Conservation (phyloP, 805 yeast species). For the Danielia reshetovae region DNA sequence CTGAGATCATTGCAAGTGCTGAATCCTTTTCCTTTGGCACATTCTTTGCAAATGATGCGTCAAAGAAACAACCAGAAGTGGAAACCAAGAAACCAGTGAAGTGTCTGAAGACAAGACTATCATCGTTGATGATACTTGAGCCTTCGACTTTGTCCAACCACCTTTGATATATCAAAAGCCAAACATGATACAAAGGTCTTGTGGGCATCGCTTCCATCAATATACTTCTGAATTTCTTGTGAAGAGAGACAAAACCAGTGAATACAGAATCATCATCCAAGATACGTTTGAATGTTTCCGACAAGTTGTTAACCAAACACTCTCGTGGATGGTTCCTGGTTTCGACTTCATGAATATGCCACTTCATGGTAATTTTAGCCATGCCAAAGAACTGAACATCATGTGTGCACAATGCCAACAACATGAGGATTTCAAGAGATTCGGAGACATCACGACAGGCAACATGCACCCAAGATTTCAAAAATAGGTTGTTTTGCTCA, state of each 20-base stretch:
- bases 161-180: slow-evolving; percentile 46
- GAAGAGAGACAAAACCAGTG: slow-evolving; percentile 71
- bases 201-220: slow-evolving; percentile 34
- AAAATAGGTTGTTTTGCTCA: slow-evolving; percentile 11
- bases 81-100: slow-evolving; percentile 73
- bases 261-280: slow-evolving; percentile 50
- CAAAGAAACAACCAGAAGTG: slow-evolving; percentile 58
- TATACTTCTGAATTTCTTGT: slow-evolving; percentile 53
- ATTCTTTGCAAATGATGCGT: slow-evolving; percentile 21
- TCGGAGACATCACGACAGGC: slow-evolving; percentile 27
- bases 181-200: slow-evolving; percentile 35
- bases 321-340: slow-evolving; percentile 2
- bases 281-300: slow-evolving; percentile 24
- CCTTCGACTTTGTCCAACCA: slow-evolving; percentile 39
- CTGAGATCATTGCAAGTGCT: slow-evolving; percentile 36
- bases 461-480: slow-evolving; percentile 6
- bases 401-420: slow-evolving; percentile 49
- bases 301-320: slow-evolving; percentile 20
- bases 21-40: slow-evolving; percentile 23
- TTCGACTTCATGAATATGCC: slow-evolving; percentile 21
- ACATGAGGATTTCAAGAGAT: slow-evolving; percentile 47
- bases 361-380: slow-evolving; percentile 37
- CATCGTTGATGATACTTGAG: slow-evolving; percentile 27
- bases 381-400: slow-evolving; percentile 47
- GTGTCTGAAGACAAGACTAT: slow-evolving; percentile 53